phyloP scores from a whole-genome alignment of 2,329 filamentous ascomycete species.

The Sclerotinia glacialis region DNA sequence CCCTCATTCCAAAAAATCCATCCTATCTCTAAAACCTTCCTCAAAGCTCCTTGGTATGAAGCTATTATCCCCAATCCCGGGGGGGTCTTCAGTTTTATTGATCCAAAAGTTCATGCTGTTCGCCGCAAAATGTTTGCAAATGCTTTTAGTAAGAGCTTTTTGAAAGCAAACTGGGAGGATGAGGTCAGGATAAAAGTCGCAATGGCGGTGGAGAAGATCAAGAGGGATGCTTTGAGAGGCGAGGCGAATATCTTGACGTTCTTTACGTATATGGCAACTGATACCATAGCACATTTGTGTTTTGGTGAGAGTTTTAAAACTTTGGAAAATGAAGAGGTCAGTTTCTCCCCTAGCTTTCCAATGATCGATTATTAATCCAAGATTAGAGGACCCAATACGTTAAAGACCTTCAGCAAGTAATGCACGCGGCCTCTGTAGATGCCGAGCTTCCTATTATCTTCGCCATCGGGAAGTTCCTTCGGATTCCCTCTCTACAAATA shows the following conservation, averaged over 20 bases:
- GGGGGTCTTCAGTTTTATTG: not conserved
- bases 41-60: conserved; percentile 11
- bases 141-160: not conserved
- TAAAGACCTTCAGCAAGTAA: not conserved
- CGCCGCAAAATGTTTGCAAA: not conserved
- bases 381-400: conserved; percentile 1
- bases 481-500: not conserved
- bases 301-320: conserved; percentile 56
- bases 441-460: not conserved
- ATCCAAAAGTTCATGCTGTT: not conserved
- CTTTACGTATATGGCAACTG: conserved; percentile 53
- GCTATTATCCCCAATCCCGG: fast-evolving
- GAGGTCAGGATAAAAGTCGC: conserved; percentile 36
- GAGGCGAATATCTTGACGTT: conserved; percentile 51
- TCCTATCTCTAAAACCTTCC: not conserved
- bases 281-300: conserved; percentile 52
- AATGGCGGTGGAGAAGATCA: conserved; percentile 46
- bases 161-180: not conserved
- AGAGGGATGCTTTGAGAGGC: conserved; percentile 43
- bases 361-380: not conserved
- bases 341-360: not conserved
- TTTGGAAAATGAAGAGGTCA: conserved; percentile 50
- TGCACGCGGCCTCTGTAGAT: not conserved
- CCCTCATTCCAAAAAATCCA: conserved; percentile 1
- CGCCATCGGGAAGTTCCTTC: not conserved